Conservation (phyloP, 1,284 basidiomycete genomes). For the Austroboletus novae-zelandiae region DNA sequence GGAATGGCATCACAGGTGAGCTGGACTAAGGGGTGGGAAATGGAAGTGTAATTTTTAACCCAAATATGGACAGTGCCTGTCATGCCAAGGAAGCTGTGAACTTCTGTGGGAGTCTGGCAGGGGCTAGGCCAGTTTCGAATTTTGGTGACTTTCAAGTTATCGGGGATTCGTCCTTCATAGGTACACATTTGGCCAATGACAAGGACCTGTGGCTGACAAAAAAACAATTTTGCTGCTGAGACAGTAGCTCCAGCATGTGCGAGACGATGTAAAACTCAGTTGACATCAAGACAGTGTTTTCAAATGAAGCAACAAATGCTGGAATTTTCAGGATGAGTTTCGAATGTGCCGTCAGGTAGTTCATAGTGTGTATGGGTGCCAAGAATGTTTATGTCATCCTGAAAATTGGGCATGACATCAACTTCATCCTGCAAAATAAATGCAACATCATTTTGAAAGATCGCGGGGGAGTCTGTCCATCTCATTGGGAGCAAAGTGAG, state of each 20-base stretch:
- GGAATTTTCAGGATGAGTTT: conserved; percentile 28
- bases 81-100: conserved; percentile 29
- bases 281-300: conserved; percentile 19
- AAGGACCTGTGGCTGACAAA: conserved; percentile 7
- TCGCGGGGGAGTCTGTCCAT: conserved; percentile 31
- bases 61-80: conserved; percentile 25
- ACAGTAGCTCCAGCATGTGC: conserved; percentile 17
- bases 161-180: conserved; percentile 8
- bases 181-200: conserved; percentile 17
- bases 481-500: conserved; percentile 37
- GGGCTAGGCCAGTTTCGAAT: conserved; percentile 1
- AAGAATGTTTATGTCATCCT: conserved; percentile 6
- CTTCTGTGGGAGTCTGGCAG: conserved; percentile 12
- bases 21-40: conserved; percentile 1
- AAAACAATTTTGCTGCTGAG: conserved; percentile 14
- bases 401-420: conserved; percentile 14
- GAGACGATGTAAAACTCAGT: conserved; percentile 18
- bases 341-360: conserved; percentile 17
- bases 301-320: conserved; percentile 29
- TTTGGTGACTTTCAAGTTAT: conserved; percentile 4
- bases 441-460: conserved; percentile 23
- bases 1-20: background rate
- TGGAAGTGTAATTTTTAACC: conserved; percentile 16
- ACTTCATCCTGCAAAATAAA: conserved; percentile 38
- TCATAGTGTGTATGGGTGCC: conserved; percentile 14